Evolutionary conservation across 225 moss, liverwort and hornwort species (phyloP).

Genomic region (Anthoceros angustus): DNA sequence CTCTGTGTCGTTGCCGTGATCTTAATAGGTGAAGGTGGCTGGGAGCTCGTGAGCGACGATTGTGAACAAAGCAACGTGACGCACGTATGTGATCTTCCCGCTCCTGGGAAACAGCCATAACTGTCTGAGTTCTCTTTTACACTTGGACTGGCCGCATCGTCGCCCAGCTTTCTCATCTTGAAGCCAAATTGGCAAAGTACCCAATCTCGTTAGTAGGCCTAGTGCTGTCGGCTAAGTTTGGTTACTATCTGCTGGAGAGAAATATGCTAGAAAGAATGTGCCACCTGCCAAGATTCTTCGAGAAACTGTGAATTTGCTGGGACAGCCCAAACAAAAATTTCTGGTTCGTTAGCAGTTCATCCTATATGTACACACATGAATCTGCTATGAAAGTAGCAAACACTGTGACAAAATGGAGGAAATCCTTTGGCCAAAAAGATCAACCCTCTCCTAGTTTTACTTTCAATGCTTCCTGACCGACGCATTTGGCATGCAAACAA

Average conservation of each 20-base stretch:
- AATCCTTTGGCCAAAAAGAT: too few relatives aligned
- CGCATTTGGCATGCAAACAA: too few relatives aligned
- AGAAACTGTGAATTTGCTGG: slow-evolving; percentile 65
- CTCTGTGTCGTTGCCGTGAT: too few relatives aligned
- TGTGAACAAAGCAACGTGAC: slow-evolving; percentile 79
- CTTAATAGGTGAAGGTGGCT: too few relatives aligned
- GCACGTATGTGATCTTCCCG: slow-evolving; percentile 87
- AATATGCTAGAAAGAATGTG: neutral
- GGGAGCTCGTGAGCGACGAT: slow-evolving; percentile 84
- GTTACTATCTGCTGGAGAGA: too few relatives aligned
- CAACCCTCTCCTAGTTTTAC: too few relatives aligned
- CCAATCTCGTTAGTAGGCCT: slow-evolving; percentile 32
- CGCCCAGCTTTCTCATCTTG: slow-evolving; percentile 26
- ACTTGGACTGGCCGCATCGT: slow-evolving; percentile 17
- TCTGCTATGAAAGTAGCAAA: too few relatives aligned
- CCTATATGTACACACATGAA: slow-evolving; percentile 34
- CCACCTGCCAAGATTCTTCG: slow-evolving; percentile 53
- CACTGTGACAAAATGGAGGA: too few relatives aligned
- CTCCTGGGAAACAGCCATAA: slow-evolving; percentile 67
- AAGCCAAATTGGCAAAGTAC: slow-evolving; percentile 73
- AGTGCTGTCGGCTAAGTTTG: too few relatives aligned
- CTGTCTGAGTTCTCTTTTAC: slow-evolving; percentile 50
- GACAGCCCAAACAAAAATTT: slow-evolving; percentile 56
- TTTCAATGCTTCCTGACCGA: too few relatives aligned
- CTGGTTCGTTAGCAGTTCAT: slow-evolving; percentile 72